Evolutionary conservation across 1,139 yeast species (phyloP).

Genomic region (Sugiyamaella grinbergsii): DNA sequence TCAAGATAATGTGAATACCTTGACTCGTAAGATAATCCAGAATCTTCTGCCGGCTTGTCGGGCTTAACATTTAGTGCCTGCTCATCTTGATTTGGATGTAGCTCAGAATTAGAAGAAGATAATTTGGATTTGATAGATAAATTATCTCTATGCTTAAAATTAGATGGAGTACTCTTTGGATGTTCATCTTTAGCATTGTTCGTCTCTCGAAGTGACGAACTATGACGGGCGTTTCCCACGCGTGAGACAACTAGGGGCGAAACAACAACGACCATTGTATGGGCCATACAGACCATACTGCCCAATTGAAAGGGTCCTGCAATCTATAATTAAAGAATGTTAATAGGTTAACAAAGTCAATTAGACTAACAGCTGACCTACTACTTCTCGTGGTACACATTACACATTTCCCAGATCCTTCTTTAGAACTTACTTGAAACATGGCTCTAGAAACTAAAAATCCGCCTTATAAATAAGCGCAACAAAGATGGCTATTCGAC

Average conservation of each 20-base stretch:
- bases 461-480: not conserved
- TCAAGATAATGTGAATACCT: conserved; percentile 30
- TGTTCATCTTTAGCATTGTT: not conserved
- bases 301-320: conserved; percentile 4
- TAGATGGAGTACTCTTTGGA: not conserved
- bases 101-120: not conserved
- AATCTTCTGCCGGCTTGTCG: not conserved
- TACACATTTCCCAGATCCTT: no score
- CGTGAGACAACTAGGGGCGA: conserved; percentile 8
- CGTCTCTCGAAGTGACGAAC: conserved; percentile 2
- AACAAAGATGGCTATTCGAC: not conserved
- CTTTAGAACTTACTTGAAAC: conserved; percentile 6
- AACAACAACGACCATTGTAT: conserved; percentile 4
- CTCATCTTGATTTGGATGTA: not conserved
- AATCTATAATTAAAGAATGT: conserved; percentile 1
- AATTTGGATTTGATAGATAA: not conserved
- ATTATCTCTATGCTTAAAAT: not conserved
- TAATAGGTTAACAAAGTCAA: not conserved
- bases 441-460: not conserved
- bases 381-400: no score
- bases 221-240: not conserved
- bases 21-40: not conserved
- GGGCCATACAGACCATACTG: conserved; percentile 4
- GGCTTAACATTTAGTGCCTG: no score
- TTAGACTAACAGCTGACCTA: not conserved